Evolutionary conservation across 2,329 filamentous ascomycete species (phyloP).

Genomic region (Bipolaris sorokiniana): DNA sequence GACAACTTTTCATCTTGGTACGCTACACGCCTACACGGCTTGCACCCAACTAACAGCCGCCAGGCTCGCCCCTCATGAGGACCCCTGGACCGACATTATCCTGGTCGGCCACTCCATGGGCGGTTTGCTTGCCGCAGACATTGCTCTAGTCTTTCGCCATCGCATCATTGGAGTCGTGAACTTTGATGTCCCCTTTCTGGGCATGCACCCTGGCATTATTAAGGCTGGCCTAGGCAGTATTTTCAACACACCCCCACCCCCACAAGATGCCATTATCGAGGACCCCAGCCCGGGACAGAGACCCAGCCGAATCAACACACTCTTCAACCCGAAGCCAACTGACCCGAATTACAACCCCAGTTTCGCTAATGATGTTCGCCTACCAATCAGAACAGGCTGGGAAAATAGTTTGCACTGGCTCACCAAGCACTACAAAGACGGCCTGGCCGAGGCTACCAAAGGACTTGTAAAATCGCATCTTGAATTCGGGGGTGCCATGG

Average conservation of each 20-base stretch:
- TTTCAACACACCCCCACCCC: conserved; percentile 60
- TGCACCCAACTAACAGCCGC: conserved; percentile 9
- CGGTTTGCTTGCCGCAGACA: conserved; percentile 80
- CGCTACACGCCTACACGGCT: background rate
- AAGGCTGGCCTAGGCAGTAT: conserved; percentile 81
- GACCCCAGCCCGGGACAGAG: conserved; percentile 22
- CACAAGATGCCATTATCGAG: conserved; percentile 32
- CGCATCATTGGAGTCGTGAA: conserved; percentile 80
- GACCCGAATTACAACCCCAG: conserved; percentile 76
- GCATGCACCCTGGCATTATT: conserved; percentile 86
- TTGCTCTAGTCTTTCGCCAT: conserved; percentile 76
- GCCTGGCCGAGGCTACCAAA: conserved; percentile 71
- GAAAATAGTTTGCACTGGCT: conserved; percentile 74
- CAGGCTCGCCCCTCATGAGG: conserved; percentile 78
- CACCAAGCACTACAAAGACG: conserved; percentile 76
- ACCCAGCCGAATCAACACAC: conserved; percentile 44
- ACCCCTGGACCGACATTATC: conserved; percentile 75
- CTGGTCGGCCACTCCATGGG: conserved; percentile 91
- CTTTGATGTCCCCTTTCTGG: conserved; percentile 85
- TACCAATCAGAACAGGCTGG: conserved; percentile 73
- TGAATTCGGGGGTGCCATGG: conserved; percentile 81
- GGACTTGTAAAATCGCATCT: conserved; percentile 79
- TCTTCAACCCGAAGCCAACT: conserved; percentile 46
- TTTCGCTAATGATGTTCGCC: conserved; percentile 74
- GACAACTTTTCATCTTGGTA: conserved; percentile 83